These are phyloP conservation scores for Nicotiana noctiflora DNA, from an alignment of 257 asterid genomes.

Conservation along the genomic window DNA sequence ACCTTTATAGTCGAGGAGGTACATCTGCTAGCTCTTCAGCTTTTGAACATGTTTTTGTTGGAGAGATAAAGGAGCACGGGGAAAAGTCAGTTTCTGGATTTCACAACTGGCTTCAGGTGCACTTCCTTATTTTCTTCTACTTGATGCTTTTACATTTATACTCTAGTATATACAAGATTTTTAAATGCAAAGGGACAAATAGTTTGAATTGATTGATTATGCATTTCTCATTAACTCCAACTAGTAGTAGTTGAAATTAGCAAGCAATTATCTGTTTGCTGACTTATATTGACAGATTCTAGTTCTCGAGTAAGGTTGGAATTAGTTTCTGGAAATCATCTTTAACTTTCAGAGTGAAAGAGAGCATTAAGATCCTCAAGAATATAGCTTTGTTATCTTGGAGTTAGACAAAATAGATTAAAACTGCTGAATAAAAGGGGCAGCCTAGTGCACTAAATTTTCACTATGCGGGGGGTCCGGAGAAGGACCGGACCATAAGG, in stretches of 20 bases:
- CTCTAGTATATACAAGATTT: not conserved
- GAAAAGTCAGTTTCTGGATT: conserved; percentile 85
- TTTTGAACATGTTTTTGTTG: conserved; percentile 98
- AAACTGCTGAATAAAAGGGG: not conserved
- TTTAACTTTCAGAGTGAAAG: not conserved
- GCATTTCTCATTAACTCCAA: not conserved
- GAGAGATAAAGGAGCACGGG: conserved; percentile 79
- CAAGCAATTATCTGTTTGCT: not conserved
- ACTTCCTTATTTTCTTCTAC: not conserved
- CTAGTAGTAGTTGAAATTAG: not conserved
- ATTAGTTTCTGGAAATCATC: not conserved
- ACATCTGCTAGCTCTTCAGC: conserved; percentile 80
- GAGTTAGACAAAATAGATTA: not conserved
- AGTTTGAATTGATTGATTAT: not conserved
- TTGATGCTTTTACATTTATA: not conserved
- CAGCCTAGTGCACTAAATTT: too few relatives aligned
- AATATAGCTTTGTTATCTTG: not conserved
- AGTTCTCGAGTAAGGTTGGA: not conserved
- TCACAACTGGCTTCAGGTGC: conserved; percentile 98
- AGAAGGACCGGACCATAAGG: too few relatives aligned
- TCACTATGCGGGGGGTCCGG: too few relatives aligned
- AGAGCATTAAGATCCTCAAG: not conserved
- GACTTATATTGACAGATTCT: not conserved
- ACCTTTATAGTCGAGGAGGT: conserved; percentile 85
- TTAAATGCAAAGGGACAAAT: not conserved